Base-by-base conservation (phyloP, 2,329 filamentous ascomycete genomes). In the Thielaviopsis cerberus region DNA sequence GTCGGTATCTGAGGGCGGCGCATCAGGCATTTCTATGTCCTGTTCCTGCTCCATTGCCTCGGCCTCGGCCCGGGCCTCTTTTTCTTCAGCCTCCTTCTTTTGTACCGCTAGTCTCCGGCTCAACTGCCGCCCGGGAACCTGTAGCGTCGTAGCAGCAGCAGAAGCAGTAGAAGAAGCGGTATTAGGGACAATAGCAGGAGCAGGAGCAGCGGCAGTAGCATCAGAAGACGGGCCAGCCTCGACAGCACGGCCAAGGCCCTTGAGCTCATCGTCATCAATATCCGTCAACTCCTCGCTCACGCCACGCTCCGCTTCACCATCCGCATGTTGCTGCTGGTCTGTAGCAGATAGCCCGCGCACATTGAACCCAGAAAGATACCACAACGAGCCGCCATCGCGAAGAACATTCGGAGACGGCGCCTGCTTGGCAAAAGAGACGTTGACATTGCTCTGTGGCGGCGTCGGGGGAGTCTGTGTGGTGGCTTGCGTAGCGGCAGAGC, bases 271-370 rank as follows among this genome's bases (percentile, higher is more conserved):
- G 63, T 96, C 90, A 64, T 94, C 90, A 67, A 96, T 82, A 66
- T 96, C 91, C 59, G 86, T 94, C 23, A 96, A 76, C 64, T 91
- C 87, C 69, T 95, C 90, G 65, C 87, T 94, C 69, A 91, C 82
- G 64, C 73, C 74, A 26, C 77, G 72, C 37, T 75, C 70, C 41
- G 85, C 81, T 58, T 90, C 85, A 34, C 83, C 77, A 1, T 83
- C 86, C 0, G 79, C 81, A 75, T 83, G 88, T 30, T 52, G 51
- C 15, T 22, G 25, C 7, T 22, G 25, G n/a, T 53, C 55, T 6
- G 23, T 37, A 15, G 50, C 59, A 20, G 59, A 61, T 17, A 61
- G 56, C 3, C 59, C 59, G 8, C 53, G 45, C 15, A 61, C 34
- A 26, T 58, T 26, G 27, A 55, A 58, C 25, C 27, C 53, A 0